Conservation (phyloP, 805 yeast species). For the Schwanniomyces sp. region DNA sequence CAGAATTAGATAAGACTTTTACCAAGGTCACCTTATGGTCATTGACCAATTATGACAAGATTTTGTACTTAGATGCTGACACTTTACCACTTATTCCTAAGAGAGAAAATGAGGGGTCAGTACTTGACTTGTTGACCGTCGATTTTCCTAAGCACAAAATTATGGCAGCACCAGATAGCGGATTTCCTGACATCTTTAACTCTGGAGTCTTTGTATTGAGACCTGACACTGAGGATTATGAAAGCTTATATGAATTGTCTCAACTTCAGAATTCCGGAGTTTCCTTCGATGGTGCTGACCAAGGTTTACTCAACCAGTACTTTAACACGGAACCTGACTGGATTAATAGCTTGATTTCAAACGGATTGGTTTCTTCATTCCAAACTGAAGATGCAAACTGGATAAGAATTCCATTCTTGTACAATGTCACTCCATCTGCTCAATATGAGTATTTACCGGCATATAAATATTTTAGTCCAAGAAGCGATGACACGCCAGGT, state of each 20-base stretch:
- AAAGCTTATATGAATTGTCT: slow-evolving; percentile 12
- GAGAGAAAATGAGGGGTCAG: slow-evolving; percentile 11
- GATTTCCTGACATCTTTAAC: slow-evolving; percentile 90
- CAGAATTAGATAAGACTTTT: slow-evolving; percentile 52
- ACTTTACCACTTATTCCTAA: slow-evolving; percentile 46
- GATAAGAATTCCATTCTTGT: slow-evolving; percentile 74
- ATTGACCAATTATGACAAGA: slow-evolving; percentile 40
- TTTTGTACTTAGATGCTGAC: slow-evolving; percentile 67
- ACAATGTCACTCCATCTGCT: slow-evolving; percentile 72
- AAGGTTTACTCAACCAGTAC: slow-evolving; percentile 80
- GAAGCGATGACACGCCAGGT: neutral
- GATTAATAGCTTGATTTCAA: slow-evolving; percentile 20
- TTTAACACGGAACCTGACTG: slow-evolving; percentile 50
- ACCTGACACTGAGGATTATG: slow-evolving; percentile 49
- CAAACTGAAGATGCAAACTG: slow-evolving; percentile 42
- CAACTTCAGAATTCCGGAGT: slow-evolving; percentile 10
- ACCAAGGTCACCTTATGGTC: slow-evolving; percentile 62
- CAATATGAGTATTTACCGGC: slow-evolving; percentile 77
- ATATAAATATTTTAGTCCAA: slow-evolving; percentile 44
- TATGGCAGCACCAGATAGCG: slow-evolving; percentile 74
- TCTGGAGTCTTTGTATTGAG: slow-evolving; percentile 68
- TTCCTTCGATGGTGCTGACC: slow-evolving; percentile 88
- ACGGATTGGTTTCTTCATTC: neutral
- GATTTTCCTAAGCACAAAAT: slow-evolving; percentile 24
- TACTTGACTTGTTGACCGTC: slow-evolving; percentile 30